Percentiles rank a stretch among this genome's conserved stretches.
These are phyloP conservation scores for Lachancea fermentati DNA, from an alignment of 805 yeast genomes.

Conservation along the genomic window DNA sequence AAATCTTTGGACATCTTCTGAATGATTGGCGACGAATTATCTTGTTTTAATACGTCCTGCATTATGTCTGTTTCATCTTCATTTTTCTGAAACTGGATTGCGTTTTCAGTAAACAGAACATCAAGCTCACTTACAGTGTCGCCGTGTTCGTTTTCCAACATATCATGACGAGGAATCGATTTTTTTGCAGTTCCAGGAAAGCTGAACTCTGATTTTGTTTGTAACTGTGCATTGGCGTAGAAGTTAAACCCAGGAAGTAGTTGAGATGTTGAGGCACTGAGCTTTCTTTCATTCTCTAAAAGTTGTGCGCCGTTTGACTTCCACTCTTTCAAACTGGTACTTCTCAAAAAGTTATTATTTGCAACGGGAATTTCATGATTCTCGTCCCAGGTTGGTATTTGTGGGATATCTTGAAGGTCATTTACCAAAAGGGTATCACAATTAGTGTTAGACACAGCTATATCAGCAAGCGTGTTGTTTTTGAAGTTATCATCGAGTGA, in stretches of 20 bases:
- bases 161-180: conserved; percentile 1
- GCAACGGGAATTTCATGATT: background rate
- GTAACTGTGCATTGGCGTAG: conserved; percentile 1
- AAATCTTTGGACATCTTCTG: conserved; percentile 15
- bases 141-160: conserved; percentile 4
- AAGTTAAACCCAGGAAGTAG: conserved; percentile 4
- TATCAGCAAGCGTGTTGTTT: background rate
- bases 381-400: conserved; percentile 10
- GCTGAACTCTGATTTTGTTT: conserved; percentile 15
- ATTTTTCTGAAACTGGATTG: conserved; percentile 12
- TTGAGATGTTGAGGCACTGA: background rate
- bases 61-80: conserved; percentile 12
- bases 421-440: conserved; percentile 4
- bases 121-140: conserved; percentile 29
- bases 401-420: conserved; percentile 21
- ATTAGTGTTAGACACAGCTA: background rate
- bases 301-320: conserved; percentile 1
- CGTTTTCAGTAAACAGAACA: conserved; percentile 19
- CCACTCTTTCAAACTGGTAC: conserved; percentile 6
- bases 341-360: background rate
- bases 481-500: background rate
- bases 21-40: conserved; percentile 14
- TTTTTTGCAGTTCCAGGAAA: conserved; percentile 13
- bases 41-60: conserved; percentile 24
- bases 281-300: conserved; percentile 2